Percentiles rank a stretch among this genome's conserved stretches.
phyloP scores from a whole-genome alignment of 257 asterid genomes.

The Misopates orontium region DNA sequence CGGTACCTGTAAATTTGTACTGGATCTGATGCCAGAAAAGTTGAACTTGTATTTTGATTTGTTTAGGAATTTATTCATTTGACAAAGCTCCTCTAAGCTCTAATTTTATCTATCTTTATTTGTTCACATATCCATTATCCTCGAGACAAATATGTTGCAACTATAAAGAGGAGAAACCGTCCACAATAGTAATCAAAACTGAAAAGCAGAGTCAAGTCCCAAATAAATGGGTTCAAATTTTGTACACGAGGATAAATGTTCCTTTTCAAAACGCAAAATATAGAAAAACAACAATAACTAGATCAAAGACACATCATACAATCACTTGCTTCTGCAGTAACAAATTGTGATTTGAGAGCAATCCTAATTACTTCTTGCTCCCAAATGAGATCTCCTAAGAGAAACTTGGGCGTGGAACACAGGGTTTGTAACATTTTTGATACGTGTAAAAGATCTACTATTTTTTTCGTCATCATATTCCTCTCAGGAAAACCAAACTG shows the following conservation, averaged over 20 bases:
- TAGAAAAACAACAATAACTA: background rate
- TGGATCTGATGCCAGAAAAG: background rate
- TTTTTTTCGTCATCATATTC: too few species aligned
- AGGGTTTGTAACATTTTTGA: background rate
- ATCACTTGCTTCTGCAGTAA: background rate
- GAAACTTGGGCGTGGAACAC: background rate
- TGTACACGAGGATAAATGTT: background rate
- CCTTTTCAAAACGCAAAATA: background rate
- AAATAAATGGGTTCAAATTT: background rate
- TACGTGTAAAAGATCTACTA: too few species aligned
- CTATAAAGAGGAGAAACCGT: too few species aligned
- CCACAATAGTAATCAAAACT: too few species aligned
- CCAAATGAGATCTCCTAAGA: background rate
- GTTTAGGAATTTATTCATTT: background rate
- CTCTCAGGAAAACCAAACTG: too few species aligned
- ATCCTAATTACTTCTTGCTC: background rate
- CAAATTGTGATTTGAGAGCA: slow-evolving; percentile 4
- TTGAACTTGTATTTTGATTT: background rate
- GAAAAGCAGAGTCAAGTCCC: background rate
- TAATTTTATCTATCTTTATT: background rate
- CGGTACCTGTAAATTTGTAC: background rate
- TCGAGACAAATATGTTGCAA: too few species aligned
- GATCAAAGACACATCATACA: background rate
- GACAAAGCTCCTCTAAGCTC: background rate
- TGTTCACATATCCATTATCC: background rate